Evolutionary conservation across 371 early-diverging fungal genomes (phyloP).

Genomic region (Mucor plumbeus): DNA sequence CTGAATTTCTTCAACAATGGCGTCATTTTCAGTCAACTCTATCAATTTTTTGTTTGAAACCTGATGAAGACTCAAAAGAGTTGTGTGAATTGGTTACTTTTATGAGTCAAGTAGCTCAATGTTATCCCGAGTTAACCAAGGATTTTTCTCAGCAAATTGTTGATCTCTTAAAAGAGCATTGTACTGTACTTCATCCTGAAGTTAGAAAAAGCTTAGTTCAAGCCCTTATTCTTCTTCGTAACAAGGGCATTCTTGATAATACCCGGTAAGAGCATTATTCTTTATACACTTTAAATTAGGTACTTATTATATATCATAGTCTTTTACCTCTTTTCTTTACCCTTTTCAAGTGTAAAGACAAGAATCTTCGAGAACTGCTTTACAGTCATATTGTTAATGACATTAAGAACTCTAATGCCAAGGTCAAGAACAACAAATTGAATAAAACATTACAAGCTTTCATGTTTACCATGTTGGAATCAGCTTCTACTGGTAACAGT

Average conservation of each 20-base stretch:
- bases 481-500: constrained; percentile 56
- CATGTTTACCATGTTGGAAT: constrained; percentile 91
- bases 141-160: constrained; percentile 85
- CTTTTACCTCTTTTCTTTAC: constrained; percentile 92
- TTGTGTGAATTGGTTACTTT: constrained; percentile 89
- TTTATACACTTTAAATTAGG: not conserved
- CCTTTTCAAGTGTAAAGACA: constrained; percentile 92
- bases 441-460: constrained; percentile 95
- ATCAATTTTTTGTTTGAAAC: constrained; percentile 87
- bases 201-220: constrained; percentile 89
- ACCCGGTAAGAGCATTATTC: constrained; percentile 40
- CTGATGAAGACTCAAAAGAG: constrained; percentile 81
- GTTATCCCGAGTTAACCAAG: constrained; percentile 82
- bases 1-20: constrained; percentile 93
- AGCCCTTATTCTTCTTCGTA: constrained; percentile 88
- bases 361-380: constrained; percentile 83
- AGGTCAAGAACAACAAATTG: constrained; percentile 93
- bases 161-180: constrained; percentile 78
- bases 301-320: constrained; percentile 33
- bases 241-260: constrained; percentile 76
- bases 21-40: constrained; percentile 89
- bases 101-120: constrained; percentile 82
- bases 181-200: constrained; percentile 79
- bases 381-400: constrained; percentile 93
- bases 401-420: constrained; percentile 89